Conservation (phyloP, 2,329 filamentous ascomycete genomes). For the Colletotrichum theobromicola region DNA sequence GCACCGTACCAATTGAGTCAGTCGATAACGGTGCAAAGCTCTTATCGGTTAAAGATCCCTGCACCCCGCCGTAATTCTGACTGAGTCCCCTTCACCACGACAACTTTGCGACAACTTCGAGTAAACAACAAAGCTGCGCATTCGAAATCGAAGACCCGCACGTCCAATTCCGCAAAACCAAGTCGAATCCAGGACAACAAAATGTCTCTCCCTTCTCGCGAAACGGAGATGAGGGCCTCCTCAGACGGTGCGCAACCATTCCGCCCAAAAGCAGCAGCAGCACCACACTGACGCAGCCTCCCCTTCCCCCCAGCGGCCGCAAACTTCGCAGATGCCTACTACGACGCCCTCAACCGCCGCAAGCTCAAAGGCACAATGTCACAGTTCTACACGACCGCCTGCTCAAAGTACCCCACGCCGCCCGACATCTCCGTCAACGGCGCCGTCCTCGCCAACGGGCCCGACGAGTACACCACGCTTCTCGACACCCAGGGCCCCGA, state of each 20-base stretch:
- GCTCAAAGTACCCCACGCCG: constrained; percentile 55
- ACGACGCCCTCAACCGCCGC: constrained; percentile 73
- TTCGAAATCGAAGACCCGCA: not conserved
- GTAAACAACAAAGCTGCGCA: not conserved
- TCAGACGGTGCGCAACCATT: constrained; percentile 45
- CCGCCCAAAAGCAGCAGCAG: not conserved
- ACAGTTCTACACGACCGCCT: constrained; percentile 73
- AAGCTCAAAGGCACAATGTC: constrained; percentile 66
- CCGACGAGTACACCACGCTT: constrained; percentile 69
- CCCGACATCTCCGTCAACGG: constrained; percentile 85
- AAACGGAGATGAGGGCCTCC: constrained; percentile 50
- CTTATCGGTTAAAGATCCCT: constrained; percentile 4
- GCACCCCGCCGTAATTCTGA: constrained; percentile 9
- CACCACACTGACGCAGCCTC: not conserved
- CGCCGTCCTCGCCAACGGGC: constrained; percentile 61
- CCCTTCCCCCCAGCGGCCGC: constrained; percentile 62
- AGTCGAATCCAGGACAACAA: not conserved
- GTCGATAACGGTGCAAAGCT: constrained; percentile 16
- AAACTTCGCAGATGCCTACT: constrained; percentile 76
- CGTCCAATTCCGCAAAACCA: not conserved
- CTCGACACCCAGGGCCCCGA: constrained; percentile 66
- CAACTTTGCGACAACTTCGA: not conserved
- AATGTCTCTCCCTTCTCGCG: constrained; percentile 43
- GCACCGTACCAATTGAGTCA: not conserved
- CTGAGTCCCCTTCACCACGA: not conserved